Conservation (phyloP, 345 rosid genomes). For the Arabidopsis arenosa region DNA sequence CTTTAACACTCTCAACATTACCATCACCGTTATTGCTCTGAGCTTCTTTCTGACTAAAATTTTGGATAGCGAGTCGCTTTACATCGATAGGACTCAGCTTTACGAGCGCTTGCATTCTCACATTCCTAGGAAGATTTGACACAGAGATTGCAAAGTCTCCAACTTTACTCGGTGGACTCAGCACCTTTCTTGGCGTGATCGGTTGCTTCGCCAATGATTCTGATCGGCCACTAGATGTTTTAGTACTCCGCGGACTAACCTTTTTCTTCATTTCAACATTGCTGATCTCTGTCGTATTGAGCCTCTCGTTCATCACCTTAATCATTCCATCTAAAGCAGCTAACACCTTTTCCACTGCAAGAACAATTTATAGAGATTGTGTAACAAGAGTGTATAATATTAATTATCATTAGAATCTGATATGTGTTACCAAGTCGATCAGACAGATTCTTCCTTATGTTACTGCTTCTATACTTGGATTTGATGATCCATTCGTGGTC, state of each 20-base stretch:
- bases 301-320: slow-evolving; percentile 53
- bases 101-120: slow-evolving; percentile 59
- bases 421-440: slow-evolving; percentile 53
- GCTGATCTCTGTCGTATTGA: slow-evolving; percentile 55
- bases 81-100: slow-evolving; percentile 69
- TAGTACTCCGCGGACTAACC: slow-evolving; percentile 20
- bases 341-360: slow-evolving; percentile 61
- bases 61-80: slow-evolving; percentile 55
- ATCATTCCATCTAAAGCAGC: slow-evolving; percentile 62
- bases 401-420: slow-evolving; percentile 1
- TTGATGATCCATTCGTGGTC: slow-evolving; percentile 58
- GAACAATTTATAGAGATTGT: slow-evolving; percentile 4
- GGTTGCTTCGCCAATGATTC: slow-evolving; percentile 42
- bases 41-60: slow-evolving; percentile 43
- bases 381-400: not conserved
- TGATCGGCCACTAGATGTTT: not conserved
- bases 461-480: slow-evolving; percentile 43
- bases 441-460: slow-evolving; percentile 43
- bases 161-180: slow-evolving; percentile 34
- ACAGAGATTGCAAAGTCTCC: slow-evolving; percentile 35
- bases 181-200: slow-evolving; percentile 43
- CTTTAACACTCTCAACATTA: slow-evolving; percentile 41
- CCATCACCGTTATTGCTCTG: slow-evolving; percentile 28
- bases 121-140: slow-evolving; percentile 43
- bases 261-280: slow-evolving; percentile 39